Conservation (phyloP, 2,329 filamentous ascomycete species). For the Aspergillus texensis region DNA sequence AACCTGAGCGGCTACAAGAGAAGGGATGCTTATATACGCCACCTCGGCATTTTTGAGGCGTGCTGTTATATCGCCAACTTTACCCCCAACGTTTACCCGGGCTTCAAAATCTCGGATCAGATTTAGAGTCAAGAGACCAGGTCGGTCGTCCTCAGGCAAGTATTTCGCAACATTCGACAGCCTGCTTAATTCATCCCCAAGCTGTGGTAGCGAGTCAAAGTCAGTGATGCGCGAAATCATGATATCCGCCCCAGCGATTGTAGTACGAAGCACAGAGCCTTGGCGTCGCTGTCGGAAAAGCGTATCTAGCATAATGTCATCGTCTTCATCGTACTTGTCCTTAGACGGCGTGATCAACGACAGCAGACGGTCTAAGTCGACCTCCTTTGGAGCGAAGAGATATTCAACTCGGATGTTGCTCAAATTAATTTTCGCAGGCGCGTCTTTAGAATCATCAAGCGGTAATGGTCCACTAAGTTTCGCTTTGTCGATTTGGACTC, state of each 20-base stretch:
- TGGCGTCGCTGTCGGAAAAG: conserved; percentile 83
- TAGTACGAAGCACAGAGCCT: conserved; percentile 76
- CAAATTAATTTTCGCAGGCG: conserved; percentile 65
- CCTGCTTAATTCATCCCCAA: conserved; percentile 78
- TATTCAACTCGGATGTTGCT: conserved; percentile 72
- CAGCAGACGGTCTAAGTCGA: conserved; percentile 79
- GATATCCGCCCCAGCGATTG: conserved; percentile 65
- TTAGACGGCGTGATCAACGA: conserved; percentile 89
- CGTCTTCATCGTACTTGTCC: conserved; percentile 82
- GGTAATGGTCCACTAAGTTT: conserved; percentile 71
- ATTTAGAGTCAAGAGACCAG: conserved; percentile 77
- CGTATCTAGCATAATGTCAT: conserved; percentile 94
- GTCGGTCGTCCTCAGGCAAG: conserved; percentile 90
- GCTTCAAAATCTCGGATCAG: conserved; percentile 66
- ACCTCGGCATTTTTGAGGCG: conserved; percentile 67
- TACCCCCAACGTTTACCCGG: conserved; percentile 65
- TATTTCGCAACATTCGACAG: conserved; percentile 91
- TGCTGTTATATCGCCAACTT: conserved; percentile 66
- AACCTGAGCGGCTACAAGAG: conserved; percentile 77
- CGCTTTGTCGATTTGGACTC: conserved; percentile 74
- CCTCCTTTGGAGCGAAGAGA: conserved; percentile 70
- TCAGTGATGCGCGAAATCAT: conserved; percentile 65
- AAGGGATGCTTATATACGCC: conserved; percentile 82
- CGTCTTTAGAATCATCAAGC: conserved; percentile 48
- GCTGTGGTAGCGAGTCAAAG: conserved; percentile 67